These are phyloP conservation scores for Coemansia sp. DNA, from an alignment of 192 early-diverging fungal species.

Conservation along the genomic window DNA sequence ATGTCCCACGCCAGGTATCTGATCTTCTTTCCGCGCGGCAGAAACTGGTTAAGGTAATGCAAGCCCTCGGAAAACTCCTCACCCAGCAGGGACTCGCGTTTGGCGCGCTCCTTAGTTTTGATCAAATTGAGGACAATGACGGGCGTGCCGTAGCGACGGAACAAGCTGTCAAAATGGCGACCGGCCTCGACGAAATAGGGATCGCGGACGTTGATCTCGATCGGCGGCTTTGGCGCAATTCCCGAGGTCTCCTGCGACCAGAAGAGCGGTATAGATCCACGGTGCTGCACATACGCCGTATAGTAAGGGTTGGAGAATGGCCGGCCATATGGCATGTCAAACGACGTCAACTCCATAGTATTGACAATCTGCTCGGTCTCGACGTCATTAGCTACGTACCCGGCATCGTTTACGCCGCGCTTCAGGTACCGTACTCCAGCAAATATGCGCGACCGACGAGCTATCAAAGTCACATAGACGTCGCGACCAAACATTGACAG, in stretches of 20 bases:
- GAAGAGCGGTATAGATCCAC: slow-evolving; percentile 86
- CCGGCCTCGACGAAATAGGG: slow-evolving; percentile 93
- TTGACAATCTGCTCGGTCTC: slow-evolving; percentile 98
- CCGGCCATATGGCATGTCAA: slow-evolving; percentile 64
- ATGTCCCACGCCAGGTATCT: slow-evolving; percentile 97
- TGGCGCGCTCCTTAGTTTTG: slow-evolving; percentile 91
- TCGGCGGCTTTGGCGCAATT: slow-evolving; percentile 94
- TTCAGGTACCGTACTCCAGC: slow-evolving; percentile 97
- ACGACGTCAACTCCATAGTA: slow-evolving; percentile 88
- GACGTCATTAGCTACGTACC: slow-evolving; percentile 98
- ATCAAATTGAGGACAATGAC: slow-evolving; percentile 95
- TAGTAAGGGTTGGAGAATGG: slow-evolving; percentile 68
- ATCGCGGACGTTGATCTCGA: slow-evolving; percentile 86
- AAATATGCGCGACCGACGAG: slow-evolving; percentile 90
- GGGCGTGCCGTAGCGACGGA: slow-evolving; percentile 88
- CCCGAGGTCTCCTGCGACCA: slow-evolving; percentile 95
- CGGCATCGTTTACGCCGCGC: slow-evolving; percentile 91
- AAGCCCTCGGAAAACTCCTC: slow-evolving; percentile 84
- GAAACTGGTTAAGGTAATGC: slow-evolving; percentile 87
- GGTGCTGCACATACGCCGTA: slow-evolving; percentile 95
- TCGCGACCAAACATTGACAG: slow-evolving; percentile 91
- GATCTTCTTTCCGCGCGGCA: slow-evolving; percentile 79
- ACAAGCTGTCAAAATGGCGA: slow-evolving; percentile 92
- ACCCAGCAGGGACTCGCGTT: slow-evolving; percentile 83
- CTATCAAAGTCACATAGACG: slow-evolving; percentile 92